These are phyloP conservation scores for Pestalotiopsis sp. DNA, from an alignment of 2,329 filamentous ascomycete species.

Conservation along the genomic window DNA sequence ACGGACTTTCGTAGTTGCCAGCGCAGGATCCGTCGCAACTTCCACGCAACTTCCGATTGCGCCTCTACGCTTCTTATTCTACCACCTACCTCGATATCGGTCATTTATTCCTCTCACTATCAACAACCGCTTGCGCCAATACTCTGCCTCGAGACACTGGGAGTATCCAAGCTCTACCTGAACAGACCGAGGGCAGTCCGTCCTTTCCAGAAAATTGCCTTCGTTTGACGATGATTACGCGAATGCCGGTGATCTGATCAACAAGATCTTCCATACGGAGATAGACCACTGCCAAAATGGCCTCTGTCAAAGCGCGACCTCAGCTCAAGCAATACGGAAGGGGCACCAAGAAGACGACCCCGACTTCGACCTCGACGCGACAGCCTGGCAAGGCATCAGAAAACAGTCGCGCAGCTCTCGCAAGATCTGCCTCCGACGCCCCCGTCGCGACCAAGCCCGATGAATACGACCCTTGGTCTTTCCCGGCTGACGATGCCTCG, in stretches of 20 bases:
- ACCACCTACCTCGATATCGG: neutral
- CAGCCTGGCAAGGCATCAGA: neutral
- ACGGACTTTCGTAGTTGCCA: neutral
- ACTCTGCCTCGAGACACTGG: neutral
- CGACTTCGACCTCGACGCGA: neutral
- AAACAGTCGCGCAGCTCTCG: neutral
- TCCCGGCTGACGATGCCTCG: conserved; percentile 1
- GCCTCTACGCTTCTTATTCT: neutral
- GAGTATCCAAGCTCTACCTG: neutral
- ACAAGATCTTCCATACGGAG: neutral
- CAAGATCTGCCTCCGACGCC: neutral
- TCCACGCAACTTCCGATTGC: neutral
- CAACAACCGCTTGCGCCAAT: neutral
- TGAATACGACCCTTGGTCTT: neutral
- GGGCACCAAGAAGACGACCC: conserved; percentile 9
- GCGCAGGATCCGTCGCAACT: conserved; percentile 2
- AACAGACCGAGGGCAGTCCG: neutral
- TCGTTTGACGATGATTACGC: conserved; percentile 1
- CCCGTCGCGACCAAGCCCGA: neutral
- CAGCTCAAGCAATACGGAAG: conserved; percentile 31
- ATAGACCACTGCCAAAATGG: conserved; percentile 22
- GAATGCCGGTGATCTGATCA: neutral
- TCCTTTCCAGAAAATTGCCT: neutral
- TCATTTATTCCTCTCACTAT: neutral
- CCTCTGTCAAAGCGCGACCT: conserved; percentile 21